A percentile compares a stretch with the other conserved stretches of the same genome.
Evolutionary conservation across 331 rosid species (phyloP).

Genomic region (Prunus yedoensis): DNA sequence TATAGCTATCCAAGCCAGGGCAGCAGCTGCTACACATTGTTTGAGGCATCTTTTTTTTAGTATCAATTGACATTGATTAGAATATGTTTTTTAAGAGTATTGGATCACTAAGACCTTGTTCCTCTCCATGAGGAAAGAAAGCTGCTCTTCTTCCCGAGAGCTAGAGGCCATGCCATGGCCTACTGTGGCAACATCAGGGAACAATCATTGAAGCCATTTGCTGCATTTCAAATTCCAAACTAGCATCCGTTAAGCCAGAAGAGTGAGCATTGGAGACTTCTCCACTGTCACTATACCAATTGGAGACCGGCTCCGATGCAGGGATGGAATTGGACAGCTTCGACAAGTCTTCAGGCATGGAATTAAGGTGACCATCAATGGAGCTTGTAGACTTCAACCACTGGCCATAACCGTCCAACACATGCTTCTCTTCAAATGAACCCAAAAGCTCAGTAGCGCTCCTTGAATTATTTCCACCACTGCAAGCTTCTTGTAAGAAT

Average conservation of each 20-base stretch:
- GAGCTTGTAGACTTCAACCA: slow-evolving; percentile 8
- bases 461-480: slow-evolving; percentile 8
- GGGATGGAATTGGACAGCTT: slow-evolving; percentile 52
- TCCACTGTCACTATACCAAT: slow-evolving; percentile 46
- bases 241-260: slow-evolving; percentile 41
- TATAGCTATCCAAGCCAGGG: too few species aligned
- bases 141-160: slow-evolving; percentile 48
- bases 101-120: too few species aligned
- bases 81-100: too few species aligned
- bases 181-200: slow-evolving; percentile 31
- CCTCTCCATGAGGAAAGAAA: too few species aligned
- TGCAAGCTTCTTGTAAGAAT: slow-evolving; percentile 46
- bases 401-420: slow-evolving; percentile 37
- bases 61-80: too few species aligned
- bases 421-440: slow-evolving; percentile 37
- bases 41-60: too few species aligned
- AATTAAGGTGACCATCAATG: slow-evolving; percentile 30
- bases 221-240: slow-evolving; percentile 52
- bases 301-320: slow-evolving; percentile 40
- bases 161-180: slow-evolving; percentile 41
- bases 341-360: slow-evolving; percentile 60
- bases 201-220: slow-evolving; percentile 40
- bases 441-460: slow-evolving; percentile 9
- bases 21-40: too few species aligned
- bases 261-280: slow-evolving; percentile 45